Evolutionary conservation across 2,329 filamentous ascomycete genomes (phyloP).

Genomic region (Alternaria conjuncta): DNA sequence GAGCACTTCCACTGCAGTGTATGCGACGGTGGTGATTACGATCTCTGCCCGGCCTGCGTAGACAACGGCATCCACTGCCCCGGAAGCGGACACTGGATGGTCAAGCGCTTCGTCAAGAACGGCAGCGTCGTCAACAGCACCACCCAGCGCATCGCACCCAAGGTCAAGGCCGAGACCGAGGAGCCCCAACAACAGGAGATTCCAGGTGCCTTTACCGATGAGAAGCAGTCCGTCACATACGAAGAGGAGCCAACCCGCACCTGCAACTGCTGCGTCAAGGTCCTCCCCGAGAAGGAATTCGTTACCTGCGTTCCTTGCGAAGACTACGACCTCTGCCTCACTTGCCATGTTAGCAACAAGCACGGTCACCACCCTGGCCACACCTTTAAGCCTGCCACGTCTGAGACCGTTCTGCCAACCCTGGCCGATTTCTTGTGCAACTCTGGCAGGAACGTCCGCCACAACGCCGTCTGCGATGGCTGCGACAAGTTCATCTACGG

Average conservation of each 20-base stretch:
- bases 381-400: slow-evolving; percentile 72
- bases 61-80: slow-evolving; percentile 77
- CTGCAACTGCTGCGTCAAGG: slow-evolving; percentile 74
- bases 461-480: slow-evolving; percentile 92
- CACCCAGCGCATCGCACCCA: slow-evolving; percentile 79
- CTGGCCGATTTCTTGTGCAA: slow-evolving; percentile 72
- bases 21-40: slow-evolving; percentile 92
- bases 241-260: slow-evolving; percentile 63
- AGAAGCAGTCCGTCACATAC: slow-evolving; percentile 49
- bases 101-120: slow-evolving; percentile 83
- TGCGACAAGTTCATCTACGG: slow-evolving; percentile 89
- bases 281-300: slow-evolving; percentile 78
- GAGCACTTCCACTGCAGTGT: slow-evolving; percentile 93
- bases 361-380: slow-evolving; percentile 95
- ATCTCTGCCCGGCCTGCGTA: slow-evolving; percentile 84
- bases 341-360: slow-evolving; percentile 75
- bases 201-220: slow-evolving; percentile 54
- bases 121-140: slow-evolving; percentile 83
- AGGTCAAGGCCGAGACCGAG: slow-evolving; percentile 55
- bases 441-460: slow-evolving; percentile 79
- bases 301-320: slow-evolving; percentile 84
- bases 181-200: slow-evolving; percentile 49
- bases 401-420: slow-evolving; percentile 63
- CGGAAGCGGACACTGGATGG: slow-evolving; percentile 85
- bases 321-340: slow-evolving; percentile 90